These are phyloP conservation scores for Coemansia sp. DNA, from an alignment of 371 early-diverging fungal species.

Conservation along the genomic window DNA sequence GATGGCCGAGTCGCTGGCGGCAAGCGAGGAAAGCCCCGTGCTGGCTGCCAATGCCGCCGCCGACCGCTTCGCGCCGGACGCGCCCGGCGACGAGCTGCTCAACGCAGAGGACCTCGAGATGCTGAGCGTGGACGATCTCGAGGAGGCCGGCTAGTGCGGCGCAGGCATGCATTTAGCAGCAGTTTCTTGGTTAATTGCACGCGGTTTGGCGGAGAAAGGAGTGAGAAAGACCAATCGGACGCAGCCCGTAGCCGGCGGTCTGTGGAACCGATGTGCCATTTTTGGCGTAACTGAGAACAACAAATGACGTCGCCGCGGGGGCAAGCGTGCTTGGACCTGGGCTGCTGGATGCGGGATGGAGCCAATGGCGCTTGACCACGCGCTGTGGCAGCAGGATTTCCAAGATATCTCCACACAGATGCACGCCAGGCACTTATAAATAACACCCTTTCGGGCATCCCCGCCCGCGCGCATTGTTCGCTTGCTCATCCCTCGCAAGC, in stretches of 20 bases:
- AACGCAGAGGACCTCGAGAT: constrained; percentile 23
- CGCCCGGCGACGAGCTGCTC: constrained; percentile 3
- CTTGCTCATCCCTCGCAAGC: not conserved
- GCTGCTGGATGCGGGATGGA: not conserved
- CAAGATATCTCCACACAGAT: constrained; percentile 3
- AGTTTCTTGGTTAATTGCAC: no score
- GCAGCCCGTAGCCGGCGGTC: not conserved
- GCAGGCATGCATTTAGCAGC: no score
- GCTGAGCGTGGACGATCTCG: constrained; percentile 12
- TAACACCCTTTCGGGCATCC: not conserved
- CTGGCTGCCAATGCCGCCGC: not conserved
- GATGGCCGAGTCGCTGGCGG: constrained; percentile 43
- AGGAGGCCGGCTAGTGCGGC: not conserved
- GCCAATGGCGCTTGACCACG: constrained; percentile 4
- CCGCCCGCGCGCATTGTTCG: not conserved
- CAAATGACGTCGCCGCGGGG: not conserved
- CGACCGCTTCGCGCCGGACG: constrained; percentile 4
- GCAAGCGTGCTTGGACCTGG: not conserved
- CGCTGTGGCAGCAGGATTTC: constrained; percentile 1
- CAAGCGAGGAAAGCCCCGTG: constrained; percentile 18
- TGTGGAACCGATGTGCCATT: constrained; percentile 8
- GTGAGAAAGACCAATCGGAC: not conserved
- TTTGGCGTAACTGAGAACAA: constrained; percentile 1
- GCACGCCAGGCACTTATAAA: not conserved
- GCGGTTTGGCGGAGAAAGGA: not conserved